Conservation (phyloP, 2,329 filamentous ascomycete genomes). For the Aspergillus vadensis region DNA sequence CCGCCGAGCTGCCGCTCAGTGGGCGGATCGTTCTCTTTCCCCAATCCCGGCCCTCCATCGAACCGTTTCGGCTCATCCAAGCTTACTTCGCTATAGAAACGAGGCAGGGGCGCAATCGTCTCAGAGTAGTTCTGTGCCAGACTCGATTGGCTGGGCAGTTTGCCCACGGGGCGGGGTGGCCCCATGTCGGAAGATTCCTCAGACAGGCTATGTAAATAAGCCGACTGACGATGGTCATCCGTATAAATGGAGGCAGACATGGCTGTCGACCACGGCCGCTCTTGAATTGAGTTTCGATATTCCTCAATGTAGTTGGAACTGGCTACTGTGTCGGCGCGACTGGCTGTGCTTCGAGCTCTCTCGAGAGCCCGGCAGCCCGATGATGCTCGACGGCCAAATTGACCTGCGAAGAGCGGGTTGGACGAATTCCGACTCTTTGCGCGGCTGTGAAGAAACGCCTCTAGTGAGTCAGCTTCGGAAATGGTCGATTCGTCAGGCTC, state of each 20-base stretch:
- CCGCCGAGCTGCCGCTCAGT: conserved; percentile 22
- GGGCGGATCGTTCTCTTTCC: conserved; percentile 21
- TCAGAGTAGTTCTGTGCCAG: conserved; percentile 42
- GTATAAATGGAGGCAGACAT: conserved; percentile 41
- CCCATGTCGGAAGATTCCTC: conserved; percentile 26
- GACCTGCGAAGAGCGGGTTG: conserved; percentile 42
- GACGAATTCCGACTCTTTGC: conserved; percentile 42
- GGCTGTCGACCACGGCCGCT: conserved; percentile 37
- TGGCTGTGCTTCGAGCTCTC: conserved; percentile 38
- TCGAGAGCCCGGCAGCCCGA: conserved; percentile 38
- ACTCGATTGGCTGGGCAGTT: conserved; percentile 37
- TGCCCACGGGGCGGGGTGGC: conserved; percentile 23
- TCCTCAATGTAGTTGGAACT: conserved; percentile 37
- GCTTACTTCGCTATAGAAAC: conserved; percentile 40
- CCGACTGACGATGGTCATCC: conserved; percentile 36
- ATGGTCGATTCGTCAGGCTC: conserved; percentile 34
- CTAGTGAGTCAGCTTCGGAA: conserved; percentile 41
- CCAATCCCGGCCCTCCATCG: conserved; percentile 23
- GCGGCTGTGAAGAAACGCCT: conserved; percentile 42
- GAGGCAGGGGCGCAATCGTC: conserved; percentile 39
- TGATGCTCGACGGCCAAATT: conserved; percentile 36
- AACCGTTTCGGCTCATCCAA: conserved; percentile 29
- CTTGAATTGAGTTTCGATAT: conserved; percentile 32
- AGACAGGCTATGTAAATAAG: conserved; percentile 33
- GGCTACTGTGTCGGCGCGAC: conserved; percentile 39